Base-by-base conservation (phyloP, 306 rosid genomes). In the Carpinus fangiana region DNA sequence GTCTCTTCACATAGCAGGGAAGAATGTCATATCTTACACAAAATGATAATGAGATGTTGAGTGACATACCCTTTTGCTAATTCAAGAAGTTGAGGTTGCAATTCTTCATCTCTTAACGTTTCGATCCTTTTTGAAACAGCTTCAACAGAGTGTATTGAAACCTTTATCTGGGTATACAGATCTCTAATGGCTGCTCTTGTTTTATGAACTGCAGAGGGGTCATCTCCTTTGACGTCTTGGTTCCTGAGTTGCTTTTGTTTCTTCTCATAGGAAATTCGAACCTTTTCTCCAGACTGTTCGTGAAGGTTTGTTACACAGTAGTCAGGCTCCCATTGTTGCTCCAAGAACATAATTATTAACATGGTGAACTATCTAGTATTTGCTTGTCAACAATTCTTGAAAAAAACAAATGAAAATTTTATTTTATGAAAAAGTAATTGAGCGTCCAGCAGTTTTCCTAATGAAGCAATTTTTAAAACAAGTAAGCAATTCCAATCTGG, bases 121-220 rank as follows among this genome's bases (percentile, higher is more conserved):
- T 95, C 97, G 45, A 95, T 93, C 87, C 98, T 87, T 76, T 72
- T 75, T 4, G 98, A 90, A 83, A 91, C 89, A 79, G 91, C 90
- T 86, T 91, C 99, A 70, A 93, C 87, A 4, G 98, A 87, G 83
- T 91, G 99, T 79, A 93, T 91, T 68, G 99, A 95, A 90, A 95
- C 94, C 75, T 87, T 91, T 74, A 95, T 91, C 86, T 86, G 94
- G 14, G 98, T 89, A 65, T 87, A 93, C 75, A 95, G 86, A 84
- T 93, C 98, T 89, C 91, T 84, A 41, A 91, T 90, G 77, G 87
- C 62, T 53, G 74, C 84, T 82, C 96, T 93, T 77, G 93, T 95
- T 84, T 90, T 95, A 73, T 91, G 96, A 64, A 88, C 59, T 7
- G 85, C 76, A 81, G 91, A 81, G 57, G 91, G 88, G 66, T 90